These are phyloP conservation scores for Mrakiaceae sp. DNA, from an alignment of 1,284 basidiomycete species.

Conservation along the genomic window DNA sequence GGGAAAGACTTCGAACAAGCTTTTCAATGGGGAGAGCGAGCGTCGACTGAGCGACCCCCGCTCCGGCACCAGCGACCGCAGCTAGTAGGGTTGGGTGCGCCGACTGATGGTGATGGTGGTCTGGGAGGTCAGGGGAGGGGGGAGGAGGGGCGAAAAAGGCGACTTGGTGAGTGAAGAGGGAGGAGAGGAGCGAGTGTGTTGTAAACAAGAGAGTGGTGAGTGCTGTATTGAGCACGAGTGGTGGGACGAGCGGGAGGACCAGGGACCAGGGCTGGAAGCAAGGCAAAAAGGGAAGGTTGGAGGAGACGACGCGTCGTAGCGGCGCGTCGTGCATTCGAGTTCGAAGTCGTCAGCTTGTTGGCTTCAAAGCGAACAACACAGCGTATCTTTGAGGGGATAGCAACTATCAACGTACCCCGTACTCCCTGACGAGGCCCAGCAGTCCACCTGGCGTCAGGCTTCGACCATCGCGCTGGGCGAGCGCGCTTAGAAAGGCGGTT, in stretches of 20 bases:
- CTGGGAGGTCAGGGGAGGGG: neutral
- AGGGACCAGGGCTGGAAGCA: slow-evolving; percentile 7
- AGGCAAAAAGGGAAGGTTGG: neutral
- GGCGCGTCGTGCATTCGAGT: no score
- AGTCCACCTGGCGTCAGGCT: slow-evolving; percentile 3
- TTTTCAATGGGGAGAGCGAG: slow-evolving; percentile 9
- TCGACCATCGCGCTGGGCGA: slow-evolving; percentile 8
- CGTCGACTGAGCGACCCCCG: slow-evolving; percentile 9
- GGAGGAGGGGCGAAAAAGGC: slow-evolving; percentile 1
- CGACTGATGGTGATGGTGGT: neutral
- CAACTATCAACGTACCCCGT: neutral
- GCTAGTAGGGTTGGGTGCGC: slow-evolving; percentile 12
- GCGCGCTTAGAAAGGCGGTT: slow-evolving; percentile 11
- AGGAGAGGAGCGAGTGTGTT: slow-evolving; percentile 10
- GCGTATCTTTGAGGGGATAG: neutral
- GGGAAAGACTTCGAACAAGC: slow-evolving; percentile 2
- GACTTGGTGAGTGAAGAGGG: neutral
- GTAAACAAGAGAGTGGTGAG: slow-evolving; percentile 16
- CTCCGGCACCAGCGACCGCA: slow-evolving; percentile 12
- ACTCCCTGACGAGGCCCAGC: slow-evolving; percentile 1
- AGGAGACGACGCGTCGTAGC: neutral
- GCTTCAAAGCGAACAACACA: no score
- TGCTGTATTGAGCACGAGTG: slow-evolving; percentile 12
- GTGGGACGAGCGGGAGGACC: slow-evolving; percentile 14
- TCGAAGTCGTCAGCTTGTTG: no score